phyloP scores from a whole-genome alignment of 768 basidiomycete genomes.

The Amanita muscaria region DNA sequence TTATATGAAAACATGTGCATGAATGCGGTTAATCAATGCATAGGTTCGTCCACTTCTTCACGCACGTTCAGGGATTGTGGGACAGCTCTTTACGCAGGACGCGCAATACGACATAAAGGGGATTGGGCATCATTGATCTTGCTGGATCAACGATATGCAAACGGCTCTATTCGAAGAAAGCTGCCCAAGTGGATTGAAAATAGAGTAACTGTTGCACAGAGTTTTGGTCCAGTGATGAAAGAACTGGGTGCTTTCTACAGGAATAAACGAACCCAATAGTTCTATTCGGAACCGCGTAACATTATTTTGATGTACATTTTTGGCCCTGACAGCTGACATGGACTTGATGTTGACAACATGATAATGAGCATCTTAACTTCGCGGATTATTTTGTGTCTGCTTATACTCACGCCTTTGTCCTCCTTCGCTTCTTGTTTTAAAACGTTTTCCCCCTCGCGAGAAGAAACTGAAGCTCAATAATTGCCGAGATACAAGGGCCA shows the following conservation, averaged over 20 bases:
- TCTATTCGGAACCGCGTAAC: neutral
- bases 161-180: constrained; percentile 59
- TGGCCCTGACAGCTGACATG: no score
- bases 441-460: neutral
- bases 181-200: constrained; percentile 88
- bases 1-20: constrained; percentile 89
- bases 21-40: constrained; percentile 95
- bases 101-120: constrained; percentile 83
- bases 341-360: no score
- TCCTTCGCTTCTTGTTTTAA: neutral
- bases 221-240: constrained; percentile 66
- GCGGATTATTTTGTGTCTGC: neutral
- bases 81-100: constrained; percentile 38
- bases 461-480: no score
- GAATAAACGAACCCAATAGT: constrained; percentile 32
- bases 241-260: constrained; percentile 63
- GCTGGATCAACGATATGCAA: constrained; percentile 75
- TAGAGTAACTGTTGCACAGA: constrained; percentile 45
- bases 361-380: no score
- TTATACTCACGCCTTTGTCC: constrained; percentile 4
- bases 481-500: no score
- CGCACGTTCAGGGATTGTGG: neutral
- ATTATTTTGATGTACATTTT: no score
- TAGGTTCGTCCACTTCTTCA: constrained; percentile 46
- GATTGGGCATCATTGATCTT: constrained; percentile 93